Percentiles rank a stretch among this genome's conserved stretches.
Evolutionary conservation across 2,329 filamentous ascomycete species (phyloP).

Genomic region (Pestalotiopsis sp.): DNA sequence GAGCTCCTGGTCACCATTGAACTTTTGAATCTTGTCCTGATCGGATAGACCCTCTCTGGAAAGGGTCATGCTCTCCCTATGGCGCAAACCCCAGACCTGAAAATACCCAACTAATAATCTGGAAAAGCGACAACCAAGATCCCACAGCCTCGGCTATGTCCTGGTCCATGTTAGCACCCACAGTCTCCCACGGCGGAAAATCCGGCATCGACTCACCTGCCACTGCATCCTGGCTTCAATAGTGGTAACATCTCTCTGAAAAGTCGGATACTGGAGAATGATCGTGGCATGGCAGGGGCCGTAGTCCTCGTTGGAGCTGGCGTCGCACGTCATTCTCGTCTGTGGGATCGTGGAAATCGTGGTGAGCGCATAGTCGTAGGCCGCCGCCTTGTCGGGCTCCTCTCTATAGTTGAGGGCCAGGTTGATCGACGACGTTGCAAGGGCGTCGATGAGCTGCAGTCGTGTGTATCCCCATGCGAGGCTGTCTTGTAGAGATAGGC

Average conservation of each 20-base stretch:
- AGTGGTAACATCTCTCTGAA: background rate
- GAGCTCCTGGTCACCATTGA: background rate
- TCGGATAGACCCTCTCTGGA: too few species aligned
- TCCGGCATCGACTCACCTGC: background rate
- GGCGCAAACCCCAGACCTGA: background rate
- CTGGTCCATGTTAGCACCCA: background rate
- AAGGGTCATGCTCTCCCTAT: background rate
- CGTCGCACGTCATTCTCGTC: background rate
- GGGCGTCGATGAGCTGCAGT: slow-evolving; percentile 1
- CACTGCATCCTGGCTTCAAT: background rate
- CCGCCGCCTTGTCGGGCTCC: background rate
- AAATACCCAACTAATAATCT: slow-evolving; percentile 3
- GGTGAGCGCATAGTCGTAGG: slow-evolving; percentile 6
- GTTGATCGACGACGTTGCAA: background rate
- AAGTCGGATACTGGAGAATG: background rate
- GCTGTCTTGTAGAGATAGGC: background rate
- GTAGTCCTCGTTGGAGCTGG: background rate
- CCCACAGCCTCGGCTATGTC: slow-evolving; percentile 3
- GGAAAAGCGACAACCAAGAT: slow-evolving; percentile 10
- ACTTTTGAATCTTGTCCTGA: background rate
- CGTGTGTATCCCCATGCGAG: slow-evolving; percentile 1
- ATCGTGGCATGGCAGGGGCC: background rate
- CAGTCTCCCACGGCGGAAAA: background rate
- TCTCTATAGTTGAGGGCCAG: background rate
- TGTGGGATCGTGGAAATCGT: background rate